These are phyloP conservation scores for Basidiobolus heterosporus DNA, from an alignment of 371 early-diverging fungal species.

Conservation along the genomic window DNA sequence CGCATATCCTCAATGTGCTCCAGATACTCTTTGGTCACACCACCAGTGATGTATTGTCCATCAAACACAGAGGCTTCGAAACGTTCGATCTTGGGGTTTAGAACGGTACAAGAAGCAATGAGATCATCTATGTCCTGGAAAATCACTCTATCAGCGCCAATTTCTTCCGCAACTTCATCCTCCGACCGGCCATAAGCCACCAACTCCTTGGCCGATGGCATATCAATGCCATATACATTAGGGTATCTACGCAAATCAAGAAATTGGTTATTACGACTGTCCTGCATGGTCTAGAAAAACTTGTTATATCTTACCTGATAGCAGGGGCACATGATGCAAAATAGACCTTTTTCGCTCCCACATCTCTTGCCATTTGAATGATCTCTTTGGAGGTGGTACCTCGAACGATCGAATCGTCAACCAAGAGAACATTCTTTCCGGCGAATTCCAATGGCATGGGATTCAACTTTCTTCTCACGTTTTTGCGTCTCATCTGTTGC, in stretches of 20 bases:
- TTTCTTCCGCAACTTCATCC: slow-evolving; percentile 62
- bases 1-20: slow-evolving; percentile 44
- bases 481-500: slow-evolving; percentile 75
- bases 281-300: too few species aligned
- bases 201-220: slow-evolving; percentile 85
- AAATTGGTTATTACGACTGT: too few species aligned
- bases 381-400: slow-evolving; percentile 96
- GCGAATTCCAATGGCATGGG: slow-evolving; percentile 92
- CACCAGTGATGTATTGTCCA: slow-evolving; percentile 77
- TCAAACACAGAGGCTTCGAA: slow-evolving; percentile 95
- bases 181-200: slow-evolving; percentile 68
- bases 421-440: slow-evolving; percentile 85
- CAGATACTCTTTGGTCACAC: slow-evolving; percentile 68
- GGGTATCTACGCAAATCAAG: slow-evolving; percentile 42
- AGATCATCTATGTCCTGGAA: slow-evolving; percentile 75
- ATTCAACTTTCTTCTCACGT: slow-evolving; percentile 91
- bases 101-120: slow-evolving; percentile 55
- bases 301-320: slow-evolving; percentile 28
- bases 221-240: slow-evolving; percentile 97
- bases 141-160: slow-evolving; percentile 87
- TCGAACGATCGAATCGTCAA: slow-evolving; percentile 94
- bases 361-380: slow-evolving; percentile 93
- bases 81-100: slow-evolving; percentile 53
- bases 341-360: slow-evolving; percentile 93
- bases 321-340: slow-evolving; percentile 95